Percentiles rank a stretch among this genome's conserved stretches.
phyloP scores from a whole-genome alignment of 2,329 filamentous ascomycete genomes.

The Elsinoe batatas region DNA sequence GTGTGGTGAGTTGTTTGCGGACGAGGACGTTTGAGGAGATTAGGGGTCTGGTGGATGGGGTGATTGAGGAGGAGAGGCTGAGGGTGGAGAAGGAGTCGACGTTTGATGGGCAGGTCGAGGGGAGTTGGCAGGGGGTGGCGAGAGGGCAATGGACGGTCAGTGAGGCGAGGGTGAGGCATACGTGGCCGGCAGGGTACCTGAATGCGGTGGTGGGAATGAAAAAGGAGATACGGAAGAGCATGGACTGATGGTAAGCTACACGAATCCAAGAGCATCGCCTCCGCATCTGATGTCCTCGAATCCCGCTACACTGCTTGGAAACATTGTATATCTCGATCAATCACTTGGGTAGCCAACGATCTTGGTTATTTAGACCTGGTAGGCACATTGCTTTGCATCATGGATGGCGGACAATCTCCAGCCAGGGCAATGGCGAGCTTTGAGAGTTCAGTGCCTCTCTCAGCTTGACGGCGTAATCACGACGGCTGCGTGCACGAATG shows the following conservation, averaged over 20 bases:
- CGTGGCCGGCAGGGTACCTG: slow-evolving; percentile 40
- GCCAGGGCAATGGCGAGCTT: too few relatives aligned
- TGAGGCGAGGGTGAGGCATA: slow-evolving; percentile 34
- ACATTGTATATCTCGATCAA: neutral
- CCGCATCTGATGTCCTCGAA: too few relatives aligned
- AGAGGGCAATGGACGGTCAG: slow-evolving; percentile 34
- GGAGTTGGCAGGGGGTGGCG: slow-evolving; percentile 37
- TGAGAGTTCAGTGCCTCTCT: too few relatives aligned
- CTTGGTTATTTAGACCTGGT: too few relatives aligned
- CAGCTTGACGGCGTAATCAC: too few relatives aligned
- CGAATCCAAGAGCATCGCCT: too few relatives aligned
- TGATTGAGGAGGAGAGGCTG: slow-evolving; percentile 20
- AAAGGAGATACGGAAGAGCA: slow-evolving; percentile 9
- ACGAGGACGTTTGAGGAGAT: slow-evolving; percentile 60
- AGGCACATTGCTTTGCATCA: too few relatives aligned
- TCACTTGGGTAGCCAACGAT: too few relatives aligned
- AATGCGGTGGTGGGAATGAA: slow-evolving; percentile 25
- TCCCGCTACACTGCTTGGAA: neutral
- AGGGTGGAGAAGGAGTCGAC: slow-evolving; percentile 34
- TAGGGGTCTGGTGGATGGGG: slow-evolving; percentile 43
- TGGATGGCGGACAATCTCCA: too few relatives aligned
- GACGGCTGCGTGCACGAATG: too few relatives aligned
- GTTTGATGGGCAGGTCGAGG: slow-evolving; percentile 1
- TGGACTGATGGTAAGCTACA: neutral
- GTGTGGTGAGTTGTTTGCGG: slow-evolving; percentile 55